Conservation (phyloP, 2,329 filamentous ascomycete genomes). For the Phymatotrichopsis omnivora region DNA sequence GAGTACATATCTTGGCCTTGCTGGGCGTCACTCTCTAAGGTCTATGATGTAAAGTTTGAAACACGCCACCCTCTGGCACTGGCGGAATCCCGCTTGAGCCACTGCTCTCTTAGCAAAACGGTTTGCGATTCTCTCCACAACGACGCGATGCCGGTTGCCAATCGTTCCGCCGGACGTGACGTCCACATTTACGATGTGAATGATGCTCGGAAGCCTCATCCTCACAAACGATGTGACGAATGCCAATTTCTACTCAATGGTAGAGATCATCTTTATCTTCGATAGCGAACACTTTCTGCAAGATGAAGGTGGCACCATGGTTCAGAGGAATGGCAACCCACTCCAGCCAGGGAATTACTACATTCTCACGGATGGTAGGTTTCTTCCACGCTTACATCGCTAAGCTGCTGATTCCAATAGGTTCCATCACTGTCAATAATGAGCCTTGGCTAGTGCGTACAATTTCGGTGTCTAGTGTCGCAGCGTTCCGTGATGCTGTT, state of each 20-base stretch:
- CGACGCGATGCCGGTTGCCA: no score
- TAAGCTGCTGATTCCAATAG: slow-evolving; percentile 11
- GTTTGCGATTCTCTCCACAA: no score
- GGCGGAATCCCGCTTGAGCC: no score
- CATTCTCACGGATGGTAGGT: slow-evolving; percentile 22
- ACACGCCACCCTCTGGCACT: no score
- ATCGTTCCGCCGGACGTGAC: no score
- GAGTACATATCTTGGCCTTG: no score
- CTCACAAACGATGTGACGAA: slow-evolving; percentile 30
- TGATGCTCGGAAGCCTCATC: no score
- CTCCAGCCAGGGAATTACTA: slow-evolving; percentile 23
- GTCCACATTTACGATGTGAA: no score
- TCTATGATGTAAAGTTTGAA: no score
- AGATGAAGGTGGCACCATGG: slow-evolving; percentile 7
- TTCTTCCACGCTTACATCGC: slow-evolving; percentile 1
- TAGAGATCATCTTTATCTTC: slow-evolving; percentile 28
- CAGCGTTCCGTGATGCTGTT: slow-evolving; percentile 25
- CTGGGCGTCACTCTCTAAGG: no score
- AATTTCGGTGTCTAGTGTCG: slow-evolving; percentile 13
- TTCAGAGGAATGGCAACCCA: slow-evolving; percentile 4
- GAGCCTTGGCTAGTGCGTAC: slow-evolving; percentile 22
- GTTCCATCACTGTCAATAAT: slow-evolving; percentile 16
- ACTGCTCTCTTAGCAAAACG: no score
- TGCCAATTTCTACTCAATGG: slow-evolving; percentile 30
- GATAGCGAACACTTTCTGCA: slow-evolving; percentile 4